These are phyloP conservation scores for Rhynchosporium graminicola DNA, from an alignment of 2,329 filamentous ascomycete species.

Conservation along the genomic window DNA sequence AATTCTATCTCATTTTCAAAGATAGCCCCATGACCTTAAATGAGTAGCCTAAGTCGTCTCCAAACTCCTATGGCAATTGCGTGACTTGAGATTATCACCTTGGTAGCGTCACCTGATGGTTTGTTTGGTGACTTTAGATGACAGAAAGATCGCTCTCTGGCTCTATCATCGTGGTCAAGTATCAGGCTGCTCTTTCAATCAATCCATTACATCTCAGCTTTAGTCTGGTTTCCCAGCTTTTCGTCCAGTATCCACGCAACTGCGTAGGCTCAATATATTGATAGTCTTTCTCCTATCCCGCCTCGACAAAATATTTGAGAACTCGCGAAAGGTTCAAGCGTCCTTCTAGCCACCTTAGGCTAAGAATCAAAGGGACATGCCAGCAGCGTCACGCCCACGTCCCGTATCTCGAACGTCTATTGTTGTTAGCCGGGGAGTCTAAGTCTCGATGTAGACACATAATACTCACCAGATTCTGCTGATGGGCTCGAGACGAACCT, in stretches of 20 bases:
- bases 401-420: conserved; percentile 42
- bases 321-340: conserved; percentile 39
- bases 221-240: neutral
- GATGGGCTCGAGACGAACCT: conserved; percentile 41
- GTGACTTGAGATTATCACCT: no score
- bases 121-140: no score
- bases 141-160: neutral
- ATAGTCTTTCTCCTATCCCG: conserved; percentile 41
- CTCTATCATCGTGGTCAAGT: neutral
- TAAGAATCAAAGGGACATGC: conserved; percentile 41
- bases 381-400: conserved; percentile 42
- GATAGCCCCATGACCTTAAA: no score
- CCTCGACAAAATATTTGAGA: conserved; percentile 36
- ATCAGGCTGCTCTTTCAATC: neutral
- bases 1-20: no score
- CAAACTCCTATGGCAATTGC: no score
- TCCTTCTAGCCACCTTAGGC: conserved; percentile 34
- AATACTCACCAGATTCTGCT: conserved; percentile 39
- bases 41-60: no score
- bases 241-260: conserved; percentile 37
- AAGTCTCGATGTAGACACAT: neutral
- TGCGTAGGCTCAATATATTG: conserved; percentile 39
- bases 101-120: no score
- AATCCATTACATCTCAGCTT: neutral
- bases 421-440: neutral